These are phyloP conservation scores for Rhodotorula graminis DNA, from an alignment of 768 basidiomycete species.

Conservation along the genomic window DNA sequence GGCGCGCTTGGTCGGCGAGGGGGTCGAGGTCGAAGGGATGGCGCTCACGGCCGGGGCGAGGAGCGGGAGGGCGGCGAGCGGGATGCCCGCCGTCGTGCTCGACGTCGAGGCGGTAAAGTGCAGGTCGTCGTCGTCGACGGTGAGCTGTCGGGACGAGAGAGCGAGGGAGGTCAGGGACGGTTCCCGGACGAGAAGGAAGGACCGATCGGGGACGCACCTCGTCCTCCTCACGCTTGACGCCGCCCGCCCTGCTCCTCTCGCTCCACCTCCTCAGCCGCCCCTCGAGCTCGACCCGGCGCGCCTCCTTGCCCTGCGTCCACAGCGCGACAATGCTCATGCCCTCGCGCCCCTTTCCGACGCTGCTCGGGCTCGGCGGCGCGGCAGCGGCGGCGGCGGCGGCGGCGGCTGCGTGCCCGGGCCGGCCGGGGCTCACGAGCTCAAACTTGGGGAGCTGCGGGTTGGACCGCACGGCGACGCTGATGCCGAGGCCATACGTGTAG, in stretches of 20 bases:
- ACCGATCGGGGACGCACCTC: conserved; percentile 2
- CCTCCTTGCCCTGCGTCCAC: conserved; percentile 40
- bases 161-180: accelerated
- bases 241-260: neutral
- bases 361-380: conserved; percentile 35
- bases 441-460: conserved; percentile 39
- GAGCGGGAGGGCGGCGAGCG: conserved; percentile 20
- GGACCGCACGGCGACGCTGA: conserved; percentile 32
- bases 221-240: conserved; percentile 4
- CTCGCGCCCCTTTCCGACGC: conserved; percentile 35
- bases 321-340: conserved; percentile 42
- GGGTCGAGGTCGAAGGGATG: conserved; percentile 20
- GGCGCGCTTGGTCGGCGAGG: neutral
- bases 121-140: neutral
- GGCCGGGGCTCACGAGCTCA: conserved; percentile 32
- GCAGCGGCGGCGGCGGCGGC: neutral
- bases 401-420: neutral
- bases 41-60: conserved; percentile 23
- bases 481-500: conserved; percentile 40
- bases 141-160: neutral
- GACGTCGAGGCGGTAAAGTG: neutral
- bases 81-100: conserved; percentile 1
- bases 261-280: conserved; percentile 26
- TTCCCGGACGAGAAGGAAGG: neutral
- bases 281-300: conserved; percentile 33